Base-by-base conservation (phyloP, 192 early-diverging fungal genomes). In the Backusella tuberculispora region DNA sequence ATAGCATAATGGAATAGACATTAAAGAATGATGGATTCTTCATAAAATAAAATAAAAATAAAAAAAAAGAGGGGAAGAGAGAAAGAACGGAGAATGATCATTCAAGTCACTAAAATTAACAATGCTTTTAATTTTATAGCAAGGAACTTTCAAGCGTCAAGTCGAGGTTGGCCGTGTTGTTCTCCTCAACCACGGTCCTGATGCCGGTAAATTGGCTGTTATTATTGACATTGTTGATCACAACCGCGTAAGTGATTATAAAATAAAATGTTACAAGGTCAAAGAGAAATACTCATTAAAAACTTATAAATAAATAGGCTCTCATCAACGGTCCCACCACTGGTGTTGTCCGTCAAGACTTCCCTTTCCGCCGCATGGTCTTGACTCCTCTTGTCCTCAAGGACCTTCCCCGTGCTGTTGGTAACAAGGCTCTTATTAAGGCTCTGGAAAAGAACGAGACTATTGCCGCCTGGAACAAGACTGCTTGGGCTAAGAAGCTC, bases 211-310 rank as follows among this genome's bases (percentile, higher is more conserved):
- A 90, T 92, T 99, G 76, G 97, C 97, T 85, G 94, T 96, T 80
- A 94, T 99, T 86, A 95, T 99, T 74, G 98, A 99, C 84, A 98
- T 99, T 83, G 92, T 99, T 83, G 98, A 99, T 89, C 97, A 99
- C 93, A 95, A 93, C 88, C 91, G 98, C 78, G 53, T 60, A 60
- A 60, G 53, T 48, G 17, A 21, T n/a, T 5, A 17, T 50, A 19
- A 60, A 60, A 60, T 19, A 53, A 26, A 60, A 12, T n/a, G 50
- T 19, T 9, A 9, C 12, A 60, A 60, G 12, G 21, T 34, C 29
- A 10, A 10, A 43, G 42, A 60, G 21, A 26, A 26, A 10, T 26
- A 9, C 53, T 60, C 3, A 60, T 60, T 19, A 60, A 60, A 4
- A 43, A 43, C 29, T 34, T 34, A 43, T 9, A 43, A 43, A 10